Base-by-base conservation (phyloP, 495 filamentous ascomycete species). In the Hypoxylon lenormandii region DNA sequence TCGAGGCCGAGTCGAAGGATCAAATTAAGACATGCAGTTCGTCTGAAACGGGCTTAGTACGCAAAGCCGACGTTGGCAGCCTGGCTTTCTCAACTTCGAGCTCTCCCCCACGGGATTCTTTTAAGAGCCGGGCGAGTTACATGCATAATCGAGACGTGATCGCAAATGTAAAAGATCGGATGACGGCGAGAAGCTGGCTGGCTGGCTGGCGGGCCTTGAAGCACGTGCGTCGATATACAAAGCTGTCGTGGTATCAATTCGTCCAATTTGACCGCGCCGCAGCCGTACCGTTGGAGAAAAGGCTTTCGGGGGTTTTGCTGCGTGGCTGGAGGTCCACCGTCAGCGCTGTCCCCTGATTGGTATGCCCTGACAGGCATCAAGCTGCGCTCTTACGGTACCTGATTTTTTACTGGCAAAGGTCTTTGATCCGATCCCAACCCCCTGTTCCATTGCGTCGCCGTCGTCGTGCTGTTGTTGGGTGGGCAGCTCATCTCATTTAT, bases 351-450 rank as follows among this genome's bases (percentile, higher is more conserved):
- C 18, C 26, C 61, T 70, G 67, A 70, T 61, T 65, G 61, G 67
- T 22, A 54, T 15, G 37, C 45, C 40, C 2, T 13, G 42, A 19
- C 30, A 71, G 57, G 57, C 61, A 66, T 63, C 62, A 15, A 62
- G 62, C 61, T 63, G 58, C 30, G 19, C 4, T 71, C 68, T 63
- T 71, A 63, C 52, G 22, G 68, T 63, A 66, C 68, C 68, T 40
- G 38, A 58, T 57, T 42, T 26, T 33, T 13, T 38, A 7, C 6
- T 18, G 11, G 43, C 36, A 45, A 65, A 38, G 68, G 68, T 43
- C 58, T 45, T 45, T 58, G 51, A 70, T 57, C 50, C 61, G n/a
- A 60, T 22, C 3, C 47, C 12, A 40, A 19, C 26, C 64, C 60
- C 61, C 52, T 65, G 68, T 66, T 52, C 61, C 56, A 65, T 53